Evolutionary conservation across 352 stramenopile genomes (phyloP).

Genomic region (Phytopythium litorale): DNA sequence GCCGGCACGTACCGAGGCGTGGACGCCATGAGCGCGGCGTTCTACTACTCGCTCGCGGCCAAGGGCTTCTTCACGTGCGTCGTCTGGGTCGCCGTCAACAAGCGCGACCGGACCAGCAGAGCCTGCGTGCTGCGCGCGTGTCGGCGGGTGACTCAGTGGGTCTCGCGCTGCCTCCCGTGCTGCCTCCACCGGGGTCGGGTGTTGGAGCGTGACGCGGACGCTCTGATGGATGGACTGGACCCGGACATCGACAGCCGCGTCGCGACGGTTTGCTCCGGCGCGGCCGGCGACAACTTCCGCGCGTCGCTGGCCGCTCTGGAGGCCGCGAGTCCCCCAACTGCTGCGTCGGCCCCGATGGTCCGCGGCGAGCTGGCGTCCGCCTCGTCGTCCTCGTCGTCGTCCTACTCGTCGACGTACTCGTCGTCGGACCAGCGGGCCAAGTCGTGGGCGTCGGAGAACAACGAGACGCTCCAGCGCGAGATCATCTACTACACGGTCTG

Average conservation of each 20-base stretch:
- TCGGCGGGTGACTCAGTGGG: neutral
- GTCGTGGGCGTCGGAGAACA: conserved; percentile 55
- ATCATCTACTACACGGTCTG: conserved; percentile 85
- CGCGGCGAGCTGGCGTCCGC: neutral
- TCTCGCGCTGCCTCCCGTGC: neutral
- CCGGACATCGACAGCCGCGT: neutral
- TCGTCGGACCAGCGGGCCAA: conserved; percentile 16
- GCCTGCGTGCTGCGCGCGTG: conserved; percentile 1
- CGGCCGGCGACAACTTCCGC: neutral
- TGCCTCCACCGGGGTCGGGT: neutral
- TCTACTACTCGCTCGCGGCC: conserved; percentile 54
- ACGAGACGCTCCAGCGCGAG: conserved; percentile 72
- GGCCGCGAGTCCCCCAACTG: neutral
- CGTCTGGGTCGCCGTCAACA: conserved; percentile 67
- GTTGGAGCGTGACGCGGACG: conserved; percentile 7
- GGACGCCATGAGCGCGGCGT: conserved; percentile 41
- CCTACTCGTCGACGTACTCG: neutral
- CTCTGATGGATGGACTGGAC: neutral
- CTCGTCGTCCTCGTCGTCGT: neutral
- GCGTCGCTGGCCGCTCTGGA: neutral
- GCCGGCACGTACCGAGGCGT: conserved; percentile 8
- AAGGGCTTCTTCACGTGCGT: conserved; percentile 64
- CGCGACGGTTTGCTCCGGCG: conserved; percentile 1
- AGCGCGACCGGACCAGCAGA: conserved; percentile 28
- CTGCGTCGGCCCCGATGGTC: neutral